Evolutionary conservation across 2,329 filamentous ascomycete species (phyloP), one percentile per base, ranked within the genome.

Genomic region (Mycosphaerella arachidis): DNA sequence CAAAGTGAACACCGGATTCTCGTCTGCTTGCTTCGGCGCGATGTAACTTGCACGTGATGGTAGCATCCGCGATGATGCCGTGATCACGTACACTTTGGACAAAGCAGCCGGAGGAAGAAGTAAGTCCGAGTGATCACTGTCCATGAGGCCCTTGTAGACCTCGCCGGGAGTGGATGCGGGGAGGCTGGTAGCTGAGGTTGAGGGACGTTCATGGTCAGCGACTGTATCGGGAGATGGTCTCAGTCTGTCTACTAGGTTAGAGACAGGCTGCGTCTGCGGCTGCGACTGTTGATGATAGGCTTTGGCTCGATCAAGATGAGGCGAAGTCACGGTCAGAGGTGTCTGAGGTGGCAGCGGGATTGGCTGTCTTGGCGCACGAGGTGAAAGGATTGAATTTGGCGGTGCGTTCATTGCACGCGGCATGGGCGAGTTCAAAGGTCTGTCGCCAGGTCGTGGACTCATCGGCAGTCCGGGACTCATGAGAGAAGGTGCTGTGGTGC

Each of bases 51-150:
- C 86, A 64, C 93, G 83, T 0, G 93, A 96, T 13, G 93, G 94
- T 71, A 91, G 92, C 80, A 99, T 86, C n/a, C 94, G 87, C 24
- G 94, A 97, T 4, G 94, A 97, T 3, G 92, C 91, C 4, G 97
- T 93, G 72, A 85, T 90, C 52, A 97, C 86, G 64, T 89, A 85
- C 58, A 99, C 88, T 1, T 90, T 91, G 3, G 91, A 89, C 7
- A 99, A 80, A 6, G 92, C 92, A 72, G 96, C 95, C 0, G 94
- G 93, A 9, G 92, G 87, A 1, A 99, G 80, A 24, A 97, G 77
- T 7, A 97, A 81, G 63, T 91, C 89, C 0, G 93, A 92, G 71
- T 92, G 93, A 65, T 96, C 90, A 0, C 96, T 91, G 0, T 89
- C 91, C 5, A 91, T 82, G 24, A 97, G 82, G 0, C 91, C 91